Conservation (phyloP, 495 filamentous ascomycete genomes). For the Xylaria acuta region DNA sequence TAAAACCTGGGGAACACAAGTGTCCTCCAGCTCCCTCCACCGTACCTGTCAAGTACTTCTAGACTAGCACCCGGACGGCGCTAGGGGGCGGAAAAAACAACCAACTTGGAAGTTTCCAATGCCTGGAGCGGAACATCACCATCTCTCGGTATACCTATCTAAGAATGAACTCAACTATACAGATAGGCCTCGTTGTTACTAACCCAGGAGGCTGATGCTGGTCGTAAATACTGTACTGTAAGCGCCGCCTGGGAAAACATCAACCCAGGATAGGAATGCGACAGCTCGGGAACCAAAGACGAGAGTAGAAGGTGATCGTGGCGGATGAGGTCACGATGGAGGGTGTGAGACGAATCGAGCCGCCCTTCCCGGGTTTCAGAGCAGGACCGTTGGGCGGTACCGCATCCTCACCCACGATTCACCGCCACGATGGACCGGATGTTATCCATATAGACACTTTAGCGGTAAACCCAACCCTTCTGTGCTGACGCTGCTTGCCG, state of each 20-base stretch:
- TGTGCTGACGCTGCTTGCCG: constrained; percentile 8
- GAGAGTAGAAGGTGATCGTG: constrained; percentile 18
- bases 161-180: neutral
- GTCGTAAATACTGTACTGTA: neutral
- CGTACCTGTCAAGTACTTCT: neutral
- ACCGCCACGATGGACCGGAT: neutral
- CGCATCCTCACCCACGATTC: neutral
- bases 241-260: neutral
- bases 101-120: too few species aligned
- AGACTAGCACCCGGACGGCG: neutral
- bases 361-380: neutral
- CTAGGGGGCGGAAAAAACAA: too few species aligned
- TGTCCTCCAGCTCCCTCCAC: neutral
- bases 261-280: neutral
- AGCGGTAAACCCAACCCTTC: neutral
- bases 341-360: constrained; percentile 1
- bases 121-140: neutral
- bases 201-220: neutral
- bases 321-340: constrained; percentile 10
- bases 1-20: neutral
- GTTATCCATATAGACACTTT: neutral
- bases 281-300: constrained; percentile 7
- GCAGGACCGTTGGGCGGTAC: neutral
- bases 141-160: neutral
- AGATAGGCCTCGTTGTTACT: neutral